Evolutionary conservation across 306 rosid species (phyloP).

Genomic region (Abrus pulchellus): DNA sequence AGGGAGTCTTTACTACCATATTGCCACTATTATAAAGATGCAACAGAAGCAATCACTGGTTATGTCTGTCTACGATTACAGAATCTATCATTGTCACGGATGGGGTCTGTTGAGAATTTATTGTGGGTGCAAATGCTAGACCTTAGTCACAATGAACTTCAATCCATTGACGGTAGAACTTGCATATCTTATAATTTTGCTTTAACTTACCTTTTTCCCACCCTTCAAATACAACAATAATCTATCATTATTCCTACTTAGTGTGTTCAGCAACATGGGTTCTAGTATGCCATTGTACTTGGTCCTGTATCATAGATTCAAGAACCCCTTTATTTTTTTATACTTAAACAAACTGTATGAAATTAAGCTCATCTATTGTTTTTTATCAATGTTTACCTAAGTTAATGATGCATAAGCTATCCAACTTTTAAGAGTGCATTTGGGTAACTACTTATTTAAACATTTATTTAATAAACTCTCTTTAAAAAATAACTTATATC

Average conservation of each 20-base stretch:
- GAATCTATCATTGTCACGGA: slow-evolving; percentile 76
- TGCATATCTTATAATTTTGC: slow-evolving; percentile 18
- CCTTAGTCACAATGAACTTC: slow-evolving; percentile 87
- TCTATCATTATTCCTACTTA: slow-evolving; percentile 8
- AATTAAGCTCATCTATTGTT: neutral
- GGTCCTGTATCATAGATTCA: slow-evolving; percentile 7
- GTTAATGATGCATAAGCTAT: neutral
- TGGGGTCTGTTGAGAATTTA: slow-evolving; percentile 71
- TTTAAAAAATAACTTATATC: too few species aligned
- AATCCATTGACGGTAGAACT: slow-evolving; percentile 76
- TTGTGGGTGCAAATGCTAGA: slow-evolving; percentile 92
- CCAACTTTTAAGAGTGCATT: too few species aligned
- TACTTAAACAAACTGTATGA: neutral
- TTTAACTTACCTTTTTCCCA: slow-evolving; percentile 31
- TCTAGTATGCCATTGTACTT: slow-evolving; percentile 17
- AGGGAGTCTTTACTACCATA: slow-evolving; percentile 68
- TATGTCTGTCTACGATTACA: slow-evolving; percentile 68
- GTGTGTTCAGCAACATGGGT: slow-evolving; percentile 9
- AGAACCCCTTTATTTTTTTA: neutral
- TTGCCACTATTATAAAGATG: slow-evolving; percentile 59
- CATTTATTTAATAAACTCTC: too few species aligned
- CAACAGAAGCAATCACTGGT: slow-evolving; percentile 47
- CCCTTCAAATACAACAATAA: neutral
- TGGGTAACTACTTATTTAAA: too few species aligned
- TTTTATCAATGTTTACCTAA: neutral